phyloP scores from a whole-genome alignment of 345 rosid species.

The Conringia planisiliqua region DNA sequence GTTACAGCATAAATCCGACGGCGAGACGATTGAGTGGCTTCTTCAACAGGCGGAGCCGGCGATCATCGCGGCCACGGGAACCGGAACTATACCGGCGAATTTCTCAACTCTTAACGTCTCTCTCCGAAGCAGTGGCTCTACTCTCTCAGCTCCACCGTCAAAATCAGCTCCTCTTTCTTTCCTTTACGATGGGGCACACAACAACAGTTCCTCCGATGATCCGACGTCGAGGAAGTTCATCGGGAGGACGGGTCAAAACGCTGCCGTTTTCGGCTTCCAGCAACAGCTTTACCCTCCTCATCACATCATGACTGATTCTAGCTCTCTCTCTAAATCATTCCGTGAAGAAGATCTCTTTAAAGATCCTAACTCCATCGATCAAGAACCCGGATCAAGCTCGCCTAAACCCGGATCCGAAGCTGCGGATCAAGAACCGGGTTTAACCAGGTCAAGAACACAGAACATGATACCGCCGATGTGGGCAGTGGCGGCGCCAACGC shows the following conservation, averaged over 20 bases:
- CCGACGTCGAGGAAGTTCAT: neutral
- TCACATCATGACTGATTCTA: neutral
- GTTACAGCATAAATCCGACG: constrained; percentile 26
- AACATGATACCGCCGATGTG: constrained; percentile 42
- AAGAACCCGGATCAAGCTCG: constrained; percentile 16
- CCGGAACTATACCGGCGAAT: constrained; percentile 27
- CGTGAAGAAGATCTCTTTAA: constrained; percentile 21
- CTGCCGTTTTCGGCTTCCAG: constrained; percentile 23
- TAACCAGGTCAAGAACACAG: constrained; percentile 27
- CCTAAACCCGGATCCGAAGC: constrained; percentile 31
- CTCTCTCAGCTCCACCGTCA: constrained; percentile 11
- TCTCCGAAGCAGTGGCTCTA: neutral
- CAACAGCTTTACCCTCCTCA: constrained; percentile 8
- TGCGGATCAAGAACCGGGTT: constrained; percentile 40
- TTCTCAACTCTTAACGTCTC: constrained; percentile 23
- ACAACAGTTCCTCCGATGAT: neutral
- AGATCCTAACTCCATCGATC: constrained; percentile 6
- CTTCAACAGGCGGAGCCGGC: constrained; percentile 29
- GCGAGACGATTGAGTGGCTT: constrained; percentile 24
- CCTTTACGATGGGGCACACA: neutral
- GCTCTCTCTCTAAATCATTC: neutral
- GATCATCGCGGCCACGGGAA: constrained; percentile 24
- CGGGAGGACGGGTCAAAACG: neutral
- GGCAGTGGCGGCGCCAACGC: constrained; percentile 59
- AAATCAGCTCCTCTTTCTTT: constrained; percentile 11